phyloP scores from a whole-genome alignment of 148 eudicot genomes.

The Rhododendron mucronatum region DNA sequence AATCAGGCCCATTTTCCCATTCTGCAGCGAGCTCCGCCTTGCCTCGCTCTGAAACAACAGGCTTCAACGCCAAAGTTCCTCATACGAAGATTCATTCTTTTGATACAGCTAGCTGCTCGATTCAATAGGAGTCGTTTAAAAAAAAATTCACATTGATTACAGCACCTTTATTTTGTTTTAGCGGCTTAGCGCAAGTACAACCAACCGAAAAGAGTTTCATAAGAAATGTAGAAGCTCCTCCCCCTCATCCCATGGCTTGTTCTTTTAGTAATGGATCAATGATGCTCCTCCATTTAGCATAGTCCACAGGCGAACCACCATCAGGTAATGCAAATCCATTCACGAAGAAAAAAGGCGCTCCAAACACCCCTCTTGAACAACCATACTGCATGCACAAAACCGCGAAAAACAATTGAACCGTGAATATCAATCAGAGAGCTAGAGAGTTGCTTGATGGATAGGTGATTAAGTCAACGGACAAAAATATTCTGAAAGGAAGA shows the following conservation, averaged over 20 bases:
- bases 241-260: not conserved
- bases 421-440: not conserved
- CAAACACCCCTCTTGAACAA: conserved; percentile 74
- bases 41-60: not conserved
- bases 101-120: not conserved
- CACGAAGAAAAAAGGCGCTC: conserved; percentile 73
- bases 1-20: not conserved
- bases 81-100: not conserved
- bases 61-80: not conserved
- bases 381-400: conserved; percentile 67
- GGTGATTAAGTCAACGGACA: not conserved
- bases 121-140: not conserved
- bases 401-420: not conserved
- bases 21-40: not conserved
- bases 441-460: not conserved
- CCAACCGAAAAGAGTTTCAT: not conserved
- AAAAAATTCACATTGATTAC: no score
- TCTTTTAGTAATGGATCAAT: conserved; percentile 55
- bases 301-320: conserved; percentile 43
- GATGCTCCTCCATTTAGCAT: conserved; percentile 58
- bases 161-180: not conserved
- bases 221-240: conserved; percentile 1
- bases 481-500: not conserved
- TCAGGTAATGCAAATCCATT: conserved; percentile 65
- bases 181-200: not conserved